Conservation (phyloP, 1,139 yeast species). For the Geotrichum klebahnii region DNA sequence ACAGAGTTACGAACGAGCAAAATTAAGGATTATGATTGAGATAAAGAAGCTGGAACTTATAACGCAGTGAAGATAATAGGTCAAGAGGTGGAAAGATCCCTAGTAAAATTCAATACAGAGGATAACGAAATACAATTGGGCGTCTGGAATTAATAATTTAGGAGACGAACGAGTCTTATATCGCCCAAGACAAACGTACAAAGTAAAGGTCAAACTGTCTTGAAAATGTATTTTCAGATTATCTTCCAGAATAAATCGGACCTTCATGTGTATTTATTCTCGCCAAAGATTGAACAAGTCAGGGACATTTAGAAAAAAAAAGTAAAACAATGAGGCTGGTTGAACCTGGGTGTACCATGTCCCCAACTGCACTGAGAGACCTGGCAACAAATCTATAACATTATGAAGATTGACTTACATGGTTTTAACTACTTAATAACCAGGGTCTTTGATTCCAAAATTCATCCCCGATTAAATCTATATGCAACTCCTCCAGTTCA, state of each 20-base stretch:
- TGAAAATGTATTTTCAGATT: too few species aligned
- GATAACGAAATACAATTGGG: too few species aligned
- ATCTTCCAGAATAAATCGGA: background rate
- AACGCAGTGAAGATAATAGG: too few species aligned
- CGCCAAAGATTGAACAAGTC: background rate
- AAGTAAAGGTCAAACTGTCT: too few species aligned
- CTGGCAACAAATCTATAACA: too few species aligned
- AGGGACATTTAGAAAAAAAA: background rate
- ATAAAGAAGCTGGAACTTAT: too few species aligned
- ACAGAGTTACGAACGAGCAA: background rate
- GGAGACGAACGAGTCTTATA: too few species aligned
- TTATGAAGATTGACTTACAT: background rate
- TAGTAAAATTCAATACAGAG: too few species aligned
- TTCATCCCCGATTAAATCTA: slow-evolving; percentile 33
- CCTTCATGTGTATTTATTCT: background rate
- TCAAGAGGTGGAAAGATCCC: too few species aligned
- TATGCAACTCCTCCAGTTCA: slow-evolving; percentile 46
- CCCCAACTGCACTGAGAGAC: slow-evolving; percentile 9
- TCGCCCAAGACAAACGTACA: too few species aligned
- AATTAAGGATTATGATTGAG: background rate
- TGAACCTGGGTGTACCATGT: background rate
- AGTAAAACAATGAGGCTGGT: slow-evolving; percentile 3
- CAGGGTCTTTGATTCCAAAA: slow-evolving; percentile 32
- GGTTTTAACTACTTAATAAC: slow-evolving; percentile 6
- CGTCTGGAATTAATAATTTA: too few species aligned